phyloP scores from a whole-genome alignment of 495 filamentous ascomycete species.

The Aspergillus nidulans region DNA sequence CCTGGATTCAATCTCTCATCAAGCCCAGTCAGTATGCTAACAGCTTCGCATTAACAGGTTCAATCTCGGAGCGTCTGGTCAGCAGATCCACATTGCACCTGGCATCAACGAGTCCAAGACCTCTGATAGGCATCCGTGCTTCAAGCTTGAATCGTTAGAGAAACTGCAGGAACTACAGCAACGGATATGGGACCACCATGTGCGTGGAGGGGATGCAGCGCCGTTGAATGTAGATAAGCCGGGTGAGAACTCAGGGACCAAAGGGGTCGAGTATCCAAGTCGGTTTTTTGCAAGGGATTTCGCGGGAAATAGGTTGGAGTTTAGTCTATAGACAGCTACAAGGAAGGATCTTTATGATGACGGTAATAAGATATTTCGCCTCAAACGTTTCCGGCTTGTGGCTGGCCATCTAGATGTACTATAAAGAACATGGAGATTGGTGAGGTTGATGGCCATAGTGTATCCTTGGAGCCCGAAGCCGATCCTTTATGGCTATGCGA shows the following conservation, averaged over 20 bases:
- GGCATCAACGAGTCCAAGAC: constrained; percentile 44
- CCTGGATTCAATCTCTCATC: too few relatives aligned
- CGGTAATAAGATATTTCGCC: too few relatives aligned
- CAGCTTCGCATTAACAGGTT: constrained; percentile 33
- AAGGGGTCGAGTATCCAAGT: constrained; percentile 54
- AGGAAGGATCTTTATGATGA: too few relatives aligned
- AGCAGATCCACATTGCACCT: constrained; percentile 57
- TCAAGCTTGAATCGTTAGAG: constrained; percentile 43
- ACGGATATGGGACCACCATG: constrained; percentile 51
- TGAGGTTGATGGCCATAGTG: too few relatives aligned
- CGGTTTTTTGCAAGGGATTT: constrained; percentile 62
- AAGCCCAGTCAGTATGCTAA: too few relatives aligned
- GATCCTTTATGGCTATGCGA: neutral
- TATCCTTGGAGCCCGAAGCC: too few relatives aligned
- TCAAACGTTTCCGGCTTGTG: too few relatives aligned
- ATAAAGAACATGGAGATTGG: too few relatives aligned
- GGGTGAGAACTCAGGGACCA: constrained; percentile 46
- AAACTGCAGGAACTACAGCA: constrained; percentile 43
- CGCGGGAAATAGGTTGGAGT: constrained; percentile 60
- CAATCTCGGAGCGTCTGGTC: constrained; percentile 46
- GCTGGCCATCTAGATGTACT: too few relatives aligned
- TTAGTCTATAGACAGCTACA: constrained; percentile 39
- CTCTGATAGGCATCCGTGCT: constrained; percentile 56
- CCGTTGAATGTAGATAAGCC: constrained; percentile 54
- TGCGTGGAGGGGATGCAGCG: constrained; percentile 41